phyloP scores from a whole-genome alignment of 257 asterid genomes.

The Penstemon davidsonii region DNA sequence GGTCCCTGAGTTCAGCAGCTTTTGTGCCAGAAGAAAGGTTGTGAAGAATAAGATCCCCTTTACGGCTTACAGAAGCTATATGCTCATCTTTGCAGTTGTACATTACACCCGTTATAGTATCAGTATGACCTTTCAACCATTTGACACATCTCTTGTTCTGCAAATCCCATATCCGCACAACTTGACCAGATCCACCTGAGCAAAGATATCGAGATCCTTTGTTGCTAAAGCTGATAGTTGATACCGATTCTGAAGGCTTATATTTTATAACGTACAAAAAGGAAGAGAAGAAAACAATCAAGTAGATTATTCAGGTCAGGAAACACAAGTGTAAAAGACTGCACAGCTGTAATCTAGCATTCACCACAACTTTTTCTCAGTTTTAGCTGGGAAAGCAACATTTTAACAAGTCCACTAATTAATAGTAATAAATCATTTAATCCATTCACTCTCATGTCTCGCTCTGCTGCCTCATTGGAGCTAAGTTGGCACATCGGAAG shows the following conservation, averaged over 20 bases:
- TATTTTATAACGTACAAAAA: slow-evolving; percentile 22
- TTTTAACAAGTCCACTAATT: slow-evolving; percentile 5
- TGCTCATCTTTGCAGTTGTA: slow-evolving; percentile 99
- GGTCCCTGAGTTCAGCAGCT: slow-evolving; percentile 94
- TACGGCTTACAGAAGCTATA: slow-evolving; percentile 92
- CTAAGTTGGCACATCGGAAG: slow-evolving; percentile 18
- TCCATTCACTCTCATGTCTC: slow-evolving; percentile 13
- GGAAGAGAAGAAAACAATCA: slow-evolving; percentile 10
- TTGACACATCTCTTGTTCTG: slow-evolving; percentile 89
- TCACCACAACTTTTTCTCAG: background rate
- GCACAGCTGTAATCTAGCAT: slow-evolving; percentile 7
- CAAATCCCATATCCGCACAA: slow-evolving; percentile 96
- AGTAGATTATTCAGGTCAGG: slow-evolving; percentile 18
- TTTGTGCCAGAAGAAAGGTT: slow-evolving; percentile 93
- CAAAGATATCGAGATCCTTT: slow-evolving; percentile 93
- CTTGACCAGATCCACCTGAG: slow-evolving; percentile 93
- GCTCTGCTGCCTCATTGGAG: slow-evolving; percentile 16
- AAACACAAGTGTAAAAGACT: slow-evolving; percentile 11
- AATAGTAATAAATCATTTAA: background rate
- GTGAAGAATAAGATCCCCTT: slow-evolving; percentile 93
- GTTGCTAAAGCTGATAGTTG: slow-evolving; percentile 89
- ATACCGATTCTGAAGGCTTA: slow-evolving; percentile 71
- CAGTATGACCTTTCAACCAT: slow-evolving; percentile 96
- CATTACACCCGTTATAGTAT: slow-evolving; percentile 81
- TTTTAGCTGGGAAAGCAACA: slow-evolving; percentile 3